These are phyloP conservation scores for Brassica napus DNA, from an alignment of 345 rosid species.

Conservation along the genomic window DNA sequence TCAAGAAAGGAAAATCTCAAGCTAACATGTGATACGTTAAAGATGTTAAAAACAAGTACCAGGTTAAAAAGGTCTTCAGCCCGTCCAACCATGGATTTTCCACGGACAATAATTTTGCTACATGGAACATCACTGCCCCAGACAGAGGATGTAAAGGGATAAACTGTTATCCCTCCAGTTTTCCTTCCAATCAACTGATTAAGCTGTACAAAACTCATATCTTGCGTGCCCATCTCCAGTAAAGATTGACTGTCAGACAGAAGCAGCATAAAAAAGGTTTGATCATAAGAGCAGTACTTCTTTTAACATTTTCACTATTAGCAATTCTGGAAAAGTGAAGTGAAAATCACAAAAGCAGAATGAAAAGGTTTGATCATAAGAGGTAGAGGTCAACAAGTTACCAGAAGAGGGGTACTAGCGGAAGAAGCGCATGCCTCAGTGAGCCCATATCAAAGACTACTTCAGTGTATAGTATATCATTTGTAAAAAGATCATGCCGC, in stretches of 20 bases:
- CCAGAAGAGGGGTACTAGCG: conserved; percentile 90
- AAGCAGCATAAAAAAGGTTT: not conserved
- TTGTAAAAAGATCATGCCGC: conserved; percentile 89
- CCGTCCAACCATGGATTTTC: conserved; percentile 14
- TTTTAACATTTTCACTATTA: not conserved
- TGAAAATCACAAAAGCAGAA: not conserved
- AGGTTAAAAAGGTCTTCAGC: conserved; percentile 12
- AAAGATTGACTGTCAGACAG: not conserved
- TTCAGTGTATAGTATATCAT: conserved; percentile 89
- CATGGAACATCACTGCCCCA: conserved; percentile 75
- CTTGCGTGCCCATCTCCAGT: conserved; percentile 94
- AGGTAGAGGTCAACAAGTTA: conserved; percentile 43
- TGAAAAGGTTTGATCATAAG: conserved; percentile 10
- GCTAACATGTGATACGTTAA: not conserved
- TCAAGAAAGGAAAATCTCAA: not conserved
- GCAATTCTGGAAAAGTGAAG: not conserved
- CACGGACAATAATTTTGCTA: conserved; percentile 34
- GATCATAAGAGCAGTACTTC: not conserved
- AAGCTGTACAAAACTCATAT: conserved; percentile 89
- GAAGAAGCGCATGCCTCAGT: conserved; percentile 82
- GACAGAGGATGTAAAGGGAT: conserved; percentile 85
- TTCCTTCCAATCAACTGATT: conserved; percentile 98
- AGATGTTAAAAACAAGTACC: not conserved
- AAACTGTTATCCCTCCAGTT: conserved; percentile 95
- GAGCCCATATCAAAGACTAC: conserved; percentile 83